Conservation (phyloP, 805 yeast species). For the Zygotorulaspora sp. region DNA sequence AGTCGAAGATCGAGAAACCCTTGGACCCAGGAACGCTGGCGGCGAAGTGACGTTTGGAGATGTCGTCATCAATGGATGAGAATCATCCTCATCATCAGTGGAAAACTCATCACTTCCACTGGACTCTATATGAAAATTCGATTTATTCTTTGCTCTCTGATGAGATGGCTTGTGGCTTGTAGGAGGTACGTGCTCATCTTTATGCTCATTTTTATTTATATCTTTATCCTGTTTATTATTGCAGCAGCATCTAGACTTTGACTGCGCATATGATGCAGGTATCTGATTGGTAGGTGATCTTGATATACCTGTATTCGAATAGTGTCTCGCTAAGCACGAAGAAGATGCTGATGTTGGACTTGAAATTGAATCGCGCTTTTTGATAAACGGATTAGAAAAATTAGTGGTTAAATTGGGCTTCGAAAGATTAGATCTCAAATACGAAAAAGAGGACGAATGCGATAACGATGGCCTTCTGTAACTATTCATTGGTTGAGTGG, state of each 20-base stretch:
- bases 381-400: slow-evolving; percentile 25
- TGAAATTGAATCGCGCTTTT: slow-evolving; percentile 14
- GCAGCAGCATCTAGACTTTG: slow-evolving; percentile 5
- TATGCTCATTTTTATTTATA: neutral
- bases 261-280: slow-evolving; percentile 11
- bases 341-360: slow-evolving; percentile 8
- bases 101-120: slow-evolving; percentile 30
- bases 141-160: slow-evolving; percentile 4
- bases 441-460: slow-evolving; percentile 38
- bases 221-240: neutral
- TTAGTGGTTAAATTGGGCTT: slow-evolving; percentile 10
- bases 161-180: neutral
- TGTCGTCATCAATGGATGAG: slow-evolving; percentile 5
- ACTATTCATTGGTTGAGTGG: slow-evolving; percentile 15
- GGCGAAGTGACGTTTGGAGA: slow-evolving; percentile 10
- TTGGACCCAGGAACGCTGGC: slow-evolving; percentile 14
- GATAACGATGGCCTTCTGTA: slow-evolving; percentile 59
- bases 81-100: slow-evolving; percentile 26
- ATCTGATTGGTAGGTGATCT: slow-evolving; percentile 24
- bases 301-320: slow-evolving; percentile 14
- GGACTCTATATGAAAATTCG: slow-evolving; percentile 29
- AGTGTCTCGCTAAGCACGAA: slow-evolving; percentile 11
- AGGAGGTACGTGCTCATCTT: neutral
- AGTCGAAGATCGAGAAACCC: slow-evolving; percentile 20
- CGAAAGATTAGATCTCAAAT: slow-evolving; percentile 23